Evolutionary conservation across 2,329 filamentous ascomycete genomes (phyloP).

Genomic region (Fusarium piperis): DNA sequence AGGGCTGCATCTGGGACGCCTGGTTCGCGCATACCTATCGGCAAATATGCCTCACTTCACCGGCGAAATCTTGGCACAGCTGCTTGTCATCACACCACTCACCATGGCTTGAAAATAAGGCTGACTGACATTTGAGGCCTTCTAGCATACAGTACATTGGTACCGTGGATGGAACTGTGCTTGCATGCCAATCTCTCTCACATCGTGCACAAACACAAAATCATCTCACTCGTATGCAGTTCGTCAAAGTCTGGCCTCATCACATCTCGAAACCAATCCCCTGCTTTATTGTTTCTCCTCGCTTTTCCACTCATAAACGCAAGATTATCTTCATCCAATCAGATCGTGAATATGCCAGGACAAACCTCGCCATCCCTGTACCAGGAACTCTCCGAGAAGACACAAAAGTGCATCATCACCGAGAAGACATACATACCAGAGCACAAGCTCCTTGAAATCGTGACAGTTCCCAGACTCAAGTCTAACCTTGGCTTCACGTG

Average conservation of each 20-base stretch:
- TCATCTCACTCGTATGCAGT: background rate
- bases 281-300: background rate
- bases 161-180: background rate
- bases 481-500: background rate
- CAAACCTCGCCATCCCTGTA: background rate
- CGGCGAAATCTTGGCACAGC: background rate
- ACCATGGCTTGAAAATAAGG: background rate
- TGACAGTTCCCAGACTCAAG: background rate
- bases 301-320: background rate
- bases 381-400: background rate
- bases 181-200: background rate
- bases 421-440: background rate
- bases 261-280: background rate
- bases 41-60: background rate
- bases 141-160: background rate
- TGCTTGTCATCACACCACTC: background rate
- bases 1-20: background rate
- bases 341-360: background rate
- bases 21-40: background rate
- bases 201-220: background rate
- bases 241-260: background rate
- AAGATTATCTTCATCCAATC: background rate
- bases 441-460: background rate
- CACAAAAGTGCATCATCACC: background rate
- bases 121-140: background rate